Conservation (phyloP, 2,329 filamentous ascomycete genomes). For the Alternaria brassicicola region DNA sequence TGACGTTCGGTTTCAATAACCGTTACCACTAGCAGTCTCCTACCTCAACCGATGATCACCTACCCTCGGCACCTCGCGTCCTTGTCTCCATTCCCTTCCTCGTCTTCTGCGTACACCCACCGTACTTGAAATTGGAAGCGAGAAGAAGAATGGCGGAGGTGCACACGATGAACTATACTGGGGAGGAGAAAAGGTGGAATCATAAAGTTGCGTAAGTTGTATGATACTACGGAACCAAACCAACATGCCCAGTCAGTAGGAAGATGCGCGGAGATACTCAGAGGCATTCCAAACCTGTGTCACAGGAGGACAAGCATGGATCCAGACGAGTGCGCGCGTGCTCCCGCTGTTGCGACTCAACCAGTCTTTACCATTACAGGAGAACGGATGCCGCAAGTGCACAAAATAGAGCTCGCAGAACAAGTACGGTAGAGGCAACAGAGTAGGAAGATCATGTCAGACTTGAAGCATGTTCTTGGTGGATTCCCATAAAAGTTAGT, state of each 20-base stretch:
- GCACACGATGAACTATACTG: constrained; percentile 2
- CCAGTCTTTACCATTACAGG: neutral
- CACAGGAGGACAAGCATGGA: neutral
- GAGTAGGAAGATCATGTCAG: neutral
- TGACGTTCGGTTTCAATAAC: neutral
- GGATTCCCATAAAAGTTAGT: neutral
- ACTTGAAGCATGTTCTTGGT: neutral
- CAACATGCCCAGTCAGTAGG: neutral
- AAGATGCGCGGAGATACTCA: neutral
- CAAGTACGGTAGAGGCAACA: neutral
- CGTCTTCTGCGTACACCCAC: neutral
- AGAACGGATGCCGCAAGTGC: neutral
- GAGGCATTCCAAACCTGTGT: neutral
- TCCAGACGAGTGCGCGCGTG: neutral
- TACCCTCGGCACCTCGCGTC: neutral
- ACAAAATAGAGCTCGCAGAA: neutral
- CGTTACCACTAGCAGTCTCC: neutral
- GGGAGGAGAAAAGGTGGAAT: neutral
- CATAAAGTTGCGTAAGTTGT: neutral
- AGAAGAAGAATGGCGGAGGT: neutral
- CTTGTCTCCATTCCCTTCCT: neutral
- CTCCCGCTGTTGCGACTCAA: neutral
- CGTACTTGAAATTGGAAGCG: neutral
- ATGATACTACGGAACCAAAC: neutral
- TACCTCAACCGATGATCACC: neutral